These are phyloP conservation scores for Melampsora americana DNA, from an alignment of 1,284 basidiomycete genomes.

Conservation along the genomic window DNA sequence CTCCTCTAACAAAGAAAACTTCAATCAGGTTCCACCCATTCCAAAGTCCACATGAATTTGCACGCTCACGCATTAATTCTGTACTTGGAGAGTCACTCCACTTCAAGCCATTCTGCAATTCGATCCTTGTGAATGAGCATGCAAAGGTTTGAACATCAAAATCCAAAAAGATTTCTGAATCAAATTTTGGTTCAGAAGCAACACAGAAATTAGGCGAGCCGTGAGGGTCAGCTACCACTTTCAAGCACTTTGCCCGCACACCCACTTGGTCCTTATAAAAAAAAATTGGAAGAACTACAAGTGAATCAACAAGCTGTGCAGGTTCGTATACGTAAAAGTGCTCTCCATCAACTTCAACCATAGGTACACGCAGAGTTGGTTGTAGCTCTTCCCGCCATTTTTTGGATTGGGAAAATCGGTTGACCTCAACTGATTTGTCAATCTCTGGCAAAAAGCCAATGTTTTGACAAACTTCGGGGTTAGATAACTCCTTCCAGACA, in stretches of 20 bases:
- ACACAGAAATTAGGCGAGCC: background rate
- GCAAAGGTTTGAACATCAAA: background rate
- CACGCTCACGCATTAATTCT: background rate
- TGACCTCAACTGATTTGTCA: background rate
- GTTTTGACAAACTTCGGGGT: background rate
- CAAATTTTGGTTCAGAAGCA: background rate
- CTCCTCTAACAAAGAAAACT: background rate
- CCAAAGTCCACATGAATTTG: background rate
- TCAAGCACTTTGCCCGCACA: background rate
- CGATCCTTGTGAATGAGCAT: background rate
- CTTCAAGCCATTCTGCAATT: background rate
- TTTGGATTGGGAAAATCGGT: slow-evolving; percentile 10
- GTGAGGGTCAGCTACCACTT: background rate
- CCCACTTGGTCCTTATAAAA: background rate
- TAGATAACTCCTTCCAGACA: background rate
- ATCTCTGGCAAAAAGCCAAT: background rate
- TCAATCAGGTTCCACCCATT: background rate
- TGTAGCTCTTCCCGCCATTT: slow-evolving; percentile 13
- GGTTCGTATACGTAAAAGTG: background rate
- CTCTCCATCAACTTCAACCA: background rate
- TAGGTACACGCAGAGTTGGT: background rate
- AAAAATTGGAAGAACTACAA: background rate
- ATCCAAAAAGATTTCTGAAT: background rate
- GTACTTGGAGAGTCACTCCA: background rate
- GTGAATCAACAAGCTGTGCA: background rate